Evolutionary conservation across 2,329 filamentous ascomycete species (phyloP), one percentile per base, ranked within the genome.

Genomic region (Botrytis fragariae): DNA sequence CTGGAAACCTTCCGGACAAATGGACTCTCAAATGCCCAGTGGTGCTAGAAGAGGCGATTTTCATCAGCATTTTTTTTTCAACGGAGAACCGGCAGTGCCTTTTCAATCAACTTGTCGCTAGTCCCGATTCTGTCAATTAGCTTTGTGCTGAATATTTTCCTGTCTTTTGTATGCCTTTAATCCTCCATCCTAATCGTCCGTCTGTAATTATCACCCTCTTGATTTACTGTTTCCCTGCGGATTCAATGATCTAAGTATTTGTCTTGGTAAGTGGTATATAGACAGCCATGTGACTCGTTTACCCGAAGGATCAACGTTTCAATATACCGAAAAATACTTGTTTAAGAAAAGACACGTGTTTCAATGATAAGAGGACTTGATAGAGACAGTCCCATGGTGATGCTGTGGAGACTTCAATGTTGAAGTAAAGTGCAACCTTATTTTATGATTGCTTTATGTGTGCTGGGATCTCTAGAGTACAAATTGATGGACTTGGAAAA

Each of bases 11-110:
- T n/a, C 25, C n/a, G 25, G 0, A 7, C 25, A n/a, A 22, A 48
- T 10, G 22, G 44, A 9, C 95, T 51, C 25, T n/a, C 10, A 5
- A 51, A n/a, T 51, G 25, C 4, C 48, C 2, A 51, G 4, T 51
- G 10, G 14, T 2, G 1, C 48, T n/a, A 51, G 12, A n/a, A 51
- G 10, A 51, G 10, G 48, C 22, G 0, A 4, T 7, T 62, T 18
- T 42, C 7, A 8, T 42, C 10, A 10, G 25, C 4, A 51, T n/a
- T n/a, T n/a, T 22, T 10, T 22, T 10, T 4, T 10, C 44, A 22
- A 48, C 4, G 0, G 3, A 48, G 22, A 10, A 0, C 20, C 3
- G 3, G 3, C 8, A 48, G 10, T 48, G 8, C 44, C 2, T 4
- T 10, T 14, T n/a, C 25, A 51, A 51, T 14, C 0, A 51, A n/a